Base-by-base conservation (phyloP, 1,284 basidiomycete genomes). In the Sutorius eximius region DNA sequence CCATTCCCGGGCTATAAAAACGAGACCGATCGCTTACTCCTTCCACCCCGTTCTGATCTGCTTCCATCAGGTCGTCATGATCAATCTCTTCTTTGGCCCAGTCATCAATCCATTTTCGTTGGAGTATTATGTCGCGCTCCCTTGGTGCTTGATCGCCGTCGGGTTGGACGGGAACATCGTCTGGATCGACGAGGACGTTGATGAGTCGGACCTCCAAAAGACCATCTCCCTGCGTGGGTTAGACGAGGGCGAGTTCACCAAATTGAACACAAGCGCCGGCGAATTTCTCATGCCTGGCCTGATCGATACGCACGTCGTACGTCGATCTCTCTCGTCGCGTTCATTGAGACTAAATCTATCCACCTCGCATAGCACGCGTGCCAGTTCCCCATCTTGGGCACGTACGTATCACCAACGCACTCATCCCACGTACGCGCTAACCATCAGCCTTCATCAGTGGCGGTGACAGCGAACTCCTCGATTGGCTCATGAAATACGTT, bases 221-320 rank as follows among this genome's bases (percentile, higher is more conserved):
- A 71, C 68, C 9, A 69, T 87, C n/a, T 70, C 73, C 3, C 65
- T 70, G 49, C 77, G 79, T 77, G 78, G 34, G 58, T 29, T 61
- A 22, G 24, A 40, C 7, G 22, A 30, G 2, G 49, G 32, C 47
- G 54, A 56, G n/a, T 56, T 53, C 47, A 20, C 24, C 1, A 68
- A 72, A 50, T 75, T 93, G 20, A 77, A 75, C 52, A 64, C 75
- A 9, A 51, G 12, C 3, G 37, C 54, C 0, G 89, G 89, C 5
- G 85, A 93, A 65, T 95, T 95, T 68, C 66, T 96, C 45, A 83
- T 91, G 65, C 93, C 94, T 5, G 94, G 94, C 18, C 86, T 95
- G 65, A 79, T 95, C 51, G 93, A 96, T 73, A 94, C 93, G 8
- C 93, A 95, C 71, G 91, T 89, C 22, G 89, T 91, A 65, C 71